Percentiles rank a stretch among this genome's conserved stretches.
Conservation (phyloP, 176 grass and related monocot genomes). For the Musa schizocarpa region DNA sequence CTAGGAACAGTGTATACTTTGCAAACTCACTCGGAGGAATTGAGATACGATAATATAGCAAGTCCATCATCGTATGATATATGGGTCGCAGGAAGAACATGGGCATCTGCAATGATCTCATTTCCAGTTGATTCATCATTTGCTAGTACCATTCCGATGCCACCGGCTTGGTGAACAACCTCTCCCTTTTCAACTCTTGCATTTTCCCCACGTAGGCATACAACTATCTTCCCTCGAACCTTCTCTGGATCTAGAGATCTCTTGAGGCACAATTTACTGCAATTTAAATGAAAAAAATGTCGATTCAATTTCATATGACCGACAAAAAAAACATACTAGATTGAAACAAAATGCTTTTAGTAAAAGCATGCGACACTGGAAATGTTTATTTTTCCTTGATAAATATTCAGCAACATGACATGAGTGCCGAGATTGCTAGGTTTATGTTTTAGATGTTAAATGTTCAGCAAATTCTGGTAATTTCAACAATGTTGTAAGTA, state of each 20-base stretch:
- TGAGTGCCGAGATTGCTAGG: too few relatives aligned
- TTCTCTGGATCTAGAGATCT: constrained; percentile 44
- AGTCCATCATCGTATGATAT: constrained; percentile 51
- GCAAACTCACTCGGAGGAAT: constrained; percentile 16
- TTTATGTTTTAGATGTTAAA: too few relatives aligned
- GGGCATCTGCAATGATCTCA: constrained; percentile 77
- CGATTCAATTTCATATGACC: background rate
- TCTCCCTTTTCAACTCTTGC: constrained; percentile 70
- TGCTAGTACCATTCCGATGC: constrained; percentile 45
- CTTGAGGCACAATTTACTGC: constrained; percentile 46
- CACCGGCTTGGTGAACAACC: constrained; percentile 42
- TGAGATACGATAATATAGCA: constrained; percentile 28
- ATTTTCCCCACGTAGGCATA: constrained; percentile 66
- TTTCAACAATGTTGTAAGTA: too few relatives aligned
- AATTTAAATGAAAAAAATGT: background rate
- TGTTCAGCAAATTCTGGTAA: too few relatives aligned
- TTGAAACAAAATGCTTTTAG: too few relatives aligned
- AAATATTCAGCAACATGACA: too few relatives aligned
- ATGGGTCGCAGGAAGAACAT: constrained; percentile 89
- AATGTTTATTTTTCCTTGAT: too few relatives aligned
- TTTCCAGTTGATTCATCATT: constrained; percentile 65
- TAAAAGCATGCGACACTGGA: too few relatives aligned
- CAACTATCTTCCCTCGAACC: constrained; percentile 57
- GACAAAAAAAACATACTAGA: background rate
- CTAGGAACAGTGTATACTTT: background rate